These are phyloP conservation scores for Tricholomella constricta DNA, from an alignment of 768 basidiomycete genomes.

Conservation along the genomic window DNA sequence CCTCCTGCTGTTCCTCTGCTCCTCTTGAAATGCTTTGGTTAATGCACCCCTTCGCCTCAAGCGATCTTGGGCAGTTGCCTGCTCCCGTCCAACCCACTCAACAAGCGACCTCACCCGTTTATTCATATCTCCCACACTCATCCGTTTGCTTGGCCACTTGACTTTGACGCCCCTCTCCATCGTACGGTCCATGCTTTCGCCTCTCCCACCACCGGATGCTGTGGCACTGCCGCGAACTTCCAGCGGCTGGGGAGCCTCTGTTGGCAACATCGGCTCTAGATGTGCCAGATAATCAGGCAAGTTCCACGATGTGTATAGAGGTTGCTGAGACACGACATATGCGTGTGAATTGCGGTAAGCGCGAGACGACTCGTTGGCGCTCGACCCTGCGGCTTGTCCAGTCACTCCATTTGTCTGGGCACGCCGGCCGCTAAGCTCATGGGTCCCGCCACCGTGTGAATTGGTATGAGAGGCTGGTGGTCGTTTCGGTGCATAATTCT, in stretches of 20 bases:
- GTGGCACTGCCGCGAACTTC: constrained; percentile 54
- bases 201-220: constrained; percentile 35
- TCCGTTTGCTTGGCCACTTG: constrained; percentile 92
- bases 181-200: constrained; percentile 60
- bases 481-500: constrained; percentile 44
- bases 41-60: constrained; percentile 68
- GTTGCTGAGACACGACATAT: constrained; percentile 77
- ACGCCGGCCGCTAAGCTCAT: constrained; percentile 53
- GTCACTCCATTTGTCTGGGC: constrained; percentile 42
- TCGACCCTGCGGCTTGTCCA: constrained; percentile 38
- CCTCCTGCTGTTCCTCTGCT: constrained; percentile 9
- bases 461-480: constrained; percentile 34
- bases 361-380: constrained; percentile 52
- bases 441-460: constrained; percentile 30
- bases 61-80: constrained; percentile 74
- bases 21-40: constrained; percentile 51
- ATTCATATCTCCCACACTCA: constrained; percentile 97
- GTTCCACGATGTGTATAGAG: constrained; percentile 83
- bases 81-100: constrained; percentile 92
- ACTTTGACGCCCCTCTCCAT: constrained; percentile 83
- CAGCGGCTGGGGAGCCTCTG: constrained; percentile 71
- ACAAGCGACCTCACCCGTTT: constrained; percentile 89
- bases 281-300: constrained; percentile 93
- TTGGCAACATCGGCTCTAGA: constrained; percentile 81
- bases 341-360: constrained; percentile 81